Percentiles rank a stretch among this genome's conserved stretches.
phyloP scores from a whole-genome alignment of 306 rosid species.

The Quercus glauca region DNA sequence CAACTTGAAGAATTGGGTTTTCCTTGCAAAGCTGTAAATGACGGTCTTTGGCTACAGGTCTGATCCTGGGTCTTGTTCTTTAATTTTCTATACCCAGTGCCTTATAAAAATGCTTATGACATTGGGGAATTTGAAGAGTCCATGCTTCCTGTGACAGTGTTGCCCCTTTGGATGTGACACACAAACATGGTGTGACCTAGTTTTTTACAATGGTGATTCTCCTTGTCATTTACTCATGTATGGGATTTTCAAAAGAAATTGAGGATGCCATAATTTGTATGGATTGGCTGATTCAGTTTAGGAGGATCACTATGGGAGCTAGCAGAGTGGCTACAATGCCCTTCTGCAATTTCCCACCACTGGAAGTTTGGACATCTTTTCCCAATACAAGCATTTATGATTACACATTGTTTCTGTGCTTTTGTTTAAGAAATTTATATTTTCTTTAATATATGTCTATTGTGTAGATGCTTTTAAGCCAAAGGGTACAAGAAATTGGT shows the following conservation, averaged over 20 bases:
- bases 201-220: conserved; percentile 1
- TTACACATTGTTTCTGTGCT: background rate
- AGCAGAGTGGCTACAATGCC: background rate
- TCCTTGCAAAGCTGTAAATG: conserved; percentile 99
- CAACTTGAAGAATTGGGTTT: conserved; percentile 90
- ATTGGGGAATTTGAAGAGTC: background rate
- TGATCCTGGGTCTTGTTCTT: conserved; percentile 16
- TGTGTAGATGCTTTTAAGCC: conserved; percentile 92
- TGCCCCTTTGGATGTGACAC: background rate
- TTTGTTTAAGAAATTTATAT: conserved; percentile 17
- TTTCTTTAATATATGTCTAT: conserved; percentile 15
- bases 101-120: background rate
- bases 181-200: background rate
- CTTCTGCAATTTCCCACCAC: background rate
- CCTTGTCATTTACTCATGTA: background rate
- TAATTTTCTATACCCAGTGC: background rate
- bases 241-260: background rate
- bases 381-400: background rate
- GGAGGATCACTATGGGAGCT: background rate
- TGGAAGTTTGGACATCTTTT: background rate
- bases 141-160: background rate
- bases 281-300: background rate
- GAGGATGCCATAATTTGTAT: background rate
- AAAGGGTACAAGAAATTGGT: conserved; percentile 93
- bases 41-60: conserved; percentile 98